These are phyloP conservation scores for Eudorina sp. DNA, from an alignment of 139 green algal species.

Conservation along the genomic window DNA sequence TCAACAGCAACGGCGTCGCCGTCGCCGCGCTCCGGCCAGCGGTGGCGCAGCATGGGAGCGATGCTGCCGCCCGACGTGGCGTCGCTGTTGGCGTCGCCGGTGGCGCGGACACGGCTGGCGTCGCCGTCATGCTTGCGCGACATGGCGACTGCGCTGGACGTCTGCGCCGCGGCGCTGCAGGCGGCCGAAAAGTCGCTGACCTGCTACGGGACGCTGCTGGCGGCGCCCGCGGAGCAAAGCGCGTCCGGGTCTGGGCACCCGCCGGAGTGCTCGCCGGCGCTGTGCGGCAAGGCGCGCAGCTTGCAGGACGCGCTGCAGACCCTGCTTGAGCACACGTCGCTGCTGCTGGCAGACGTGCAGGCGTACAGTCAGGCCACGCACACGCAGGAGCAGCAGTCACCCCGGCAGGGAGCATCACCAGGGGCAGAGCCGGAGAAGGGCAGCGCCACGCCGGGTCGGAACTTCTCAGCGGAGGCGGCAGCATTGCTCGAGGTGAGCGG, in stretches of 20 bases:
- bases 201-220: conserved; percentile 11
- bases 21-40: conserved; percentile 1
- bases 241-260: neutral
- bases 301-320: conserved; percentile 66
- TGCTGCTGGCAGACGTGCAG: conserved; percentile 67
- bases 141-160: conserved; percentile 24
- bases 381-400: neutral
- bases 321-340: conserved; percentile 54
- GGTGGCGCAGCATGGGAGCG: neutral
- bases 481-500: conserved; percentile 21
- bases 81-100: neutral
- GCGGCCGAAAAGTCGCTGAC: neutral
- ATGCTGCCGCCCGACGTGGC: conserved; percentile 26
- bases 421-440: neutral
- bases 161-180: conserved; percentile 2
- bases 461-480: conserved; percentile 6
- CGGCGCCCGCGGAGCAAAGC: too few species aligned
- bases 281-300: conserved; percentile 68
- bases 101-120: neutral
- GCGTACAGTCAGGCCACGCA: conserved; percentile 19
- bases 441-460: neutral
- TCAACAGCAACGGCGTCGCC: neutral
- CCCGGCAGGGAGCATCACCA: neutral
- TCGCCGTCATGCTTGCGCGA: neutral
- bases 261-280: neutral